Evolutionary conservation across 495 filamentous ascomycete genomes (phyloP), one percentile per base, ranked within the genome.

Genomic region (Aspergillus asperescens): DNA sequence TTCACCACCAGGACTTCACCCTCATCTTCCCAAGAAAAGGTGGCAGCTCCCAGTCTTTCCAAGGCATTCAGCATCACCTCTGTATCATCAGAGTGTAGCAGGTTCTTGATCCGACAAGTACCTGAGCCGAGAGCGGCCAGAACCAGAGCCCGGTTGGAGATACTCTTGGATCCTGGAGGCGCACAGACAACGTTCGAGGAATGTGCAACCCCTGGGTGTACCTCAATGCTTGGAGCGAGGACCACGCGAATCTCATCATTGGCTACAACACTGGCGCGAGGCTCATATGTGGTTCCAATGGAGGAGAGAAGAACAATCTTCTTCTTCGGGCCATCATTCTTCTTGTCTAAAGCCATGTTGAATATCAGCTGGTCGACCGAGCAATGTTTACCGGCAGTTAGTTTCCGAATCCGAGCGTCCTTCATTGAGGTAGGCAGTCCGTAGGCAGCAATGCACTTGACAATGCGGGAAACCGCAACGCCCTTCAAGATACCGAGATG

Each of bases 321-420:
- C 77, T 97, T 98, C 69, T 94, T 92, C 28, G 79, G 81, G 1
- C 93, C 93, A 27, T 95, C 86, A 49, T 98, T 98, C 80, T 98
- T 98, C 81, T 98, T 98, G 72, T 98, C 93, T 32, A 97, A 83
- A 2, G 84, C 90, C 93, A 98, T 98, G 65, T 94, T 92, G 52
- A 83, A 78, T 39, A 98, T 74, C 51, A 97, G 67, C 38, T 86
- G 81, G 55, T 97, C 89, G 9, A 96, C 88, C n/a, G 90, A 85
- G 65, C 94, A 98, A 58, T 84, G 78, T 67, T 93, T 96, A 24
- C 84, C 86, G 5, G 88, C 89, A 7, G 94, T 90, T 51, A 91
- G 77, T 62, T 87, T 89, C 45, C 84, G 81, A 32, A 98, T 82
- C n/a, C 82, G 81, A 61, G 88, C 81, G 70, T 97, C 90, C 46